Conservation (phyloP, 805 yeast species). For the Kluyveromyces nonfermentans region DNA sequence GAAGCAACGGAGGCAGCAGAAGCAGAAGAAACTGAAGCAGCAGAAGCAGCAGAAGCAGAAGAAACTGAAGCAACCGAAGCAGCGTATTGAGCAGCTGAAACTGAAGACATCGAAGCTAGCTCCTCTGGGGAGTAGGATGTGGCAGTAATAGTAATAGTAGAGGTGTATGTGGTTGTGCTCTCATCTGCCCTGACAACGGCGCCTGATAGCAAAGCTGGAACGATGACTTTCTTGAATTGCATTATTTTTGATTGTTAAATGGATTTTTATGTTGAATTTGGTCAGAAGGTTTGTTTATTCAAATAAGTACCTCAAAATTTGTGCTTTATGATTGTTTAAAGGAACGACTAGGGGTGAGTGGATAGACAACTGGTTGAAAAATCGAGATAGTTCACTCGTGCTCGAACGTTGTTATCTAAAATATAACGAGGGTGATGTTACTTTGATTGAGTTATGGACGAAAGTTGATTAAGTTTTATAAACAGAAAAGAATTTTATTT, state of each 20-base stretch:
- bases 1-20: constrained; percentile 22
- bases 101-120: constrained; percentile 1
- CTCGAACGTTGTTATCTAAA: neutral
- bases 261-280: neutral
- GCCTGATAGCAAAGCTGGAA: constrained; percentile 1
- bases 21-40: constrained; percentile 11
- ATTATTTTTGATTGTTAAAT: no score
- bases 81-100: constrained; percentile 10
- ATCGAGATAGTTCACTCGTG: neutral
- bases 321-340: constrained; percentile 1
- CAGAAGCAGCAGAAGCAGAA: constrained; percentile 13
- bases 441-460: no score
- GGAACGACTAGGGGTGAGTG: constrained; percentile 8
- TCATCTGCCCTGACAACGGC: constrained; percentile 4
- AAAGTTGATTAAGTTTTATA: no score
- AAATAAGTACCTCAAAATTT: neutral
- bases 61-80: constrained; percentile 16
- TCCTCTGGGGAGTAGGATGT: constrained; percentile 5
- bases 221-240: constrained; percentile 4
- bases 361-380: neutral
- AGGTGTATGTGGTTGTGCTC: constrained; percentile 7
- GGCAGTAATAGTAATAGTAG: constrained; percentile 6
- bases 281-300: neutral
- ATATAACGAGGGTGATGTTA: no score
- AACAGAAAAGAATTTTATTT: no score